phyloP scores from a whole-genome alignment of 306 rosid genomes.

The Dalbergia oliveri region DNA sequence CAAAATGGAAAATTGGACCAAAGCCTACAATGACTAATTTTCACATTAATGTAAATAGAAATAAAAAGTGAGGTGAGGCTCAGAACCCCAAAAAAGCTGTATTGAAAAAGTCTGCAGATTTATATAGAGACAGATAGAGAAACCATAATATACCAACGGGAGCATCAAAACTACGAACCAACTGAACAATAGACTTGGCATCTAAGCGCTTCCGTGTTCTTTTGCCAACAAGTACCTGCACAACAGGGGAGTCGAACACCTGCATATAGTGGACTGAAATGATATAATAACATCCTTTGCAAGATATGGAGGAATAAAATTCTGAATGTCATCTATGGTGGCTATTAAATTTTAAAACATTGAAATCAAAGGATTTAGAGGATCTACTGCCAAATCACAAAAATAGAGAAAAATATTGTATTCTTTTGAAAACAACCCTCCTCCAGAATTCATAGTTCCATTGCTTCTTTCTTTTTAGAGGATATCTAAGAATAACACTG shows the following conservation, averaged over 20 bases:
- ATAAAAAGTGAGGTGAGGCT: slow-evolving; percentile 4
- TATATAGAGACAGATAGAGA: slow-evolving; percentile 14
- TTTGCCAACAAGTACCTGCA: slow-evolving; percentile 73
- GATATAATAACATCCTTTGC: slow-evolving; percentile 15
- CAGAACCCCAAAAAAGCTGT: slow-evolving; percentile 3
- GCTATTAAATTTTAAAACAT: slow-evolving; percentile 1
- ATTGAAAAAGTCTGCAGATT: neutral
- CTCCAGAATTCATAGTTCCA: slow-evolving; percentile 6
- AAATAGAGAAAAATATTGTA: slow-evolving; percentile 12
- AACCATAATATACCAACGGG: slow-evolving; percentile 64
- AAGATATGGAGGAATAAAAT: slow-evolving; percentile 31
- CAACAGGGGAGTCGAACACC: slow-evolving; percentile 85
- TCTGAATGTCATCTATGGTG: slow-evolving; percentile 3
- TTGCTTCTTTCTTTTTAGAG: slow-evolving; percentile 14
- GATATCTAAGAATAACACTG: slow-evolving; percentile 21
- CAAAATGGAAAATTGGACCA: slow-evolving; percentile 2
- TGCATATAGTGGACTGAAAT: slow-evolving; percentile 43
- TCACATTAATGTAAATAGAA: slow-evolving; percentile 9
- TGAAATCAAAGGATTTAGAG: slow-evolving; percentile 26
- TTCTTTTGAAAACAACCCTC: slow-evolving; percentile 3
- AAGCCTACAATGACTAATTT: slow-evolving; percentile 28
- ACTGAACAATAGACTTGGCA: slow-evolving; percentile 80
- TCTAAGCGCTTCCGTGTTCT: slow-evolving; percentile 78
- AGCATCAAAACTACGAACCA: slow-evolving; percentile 77
- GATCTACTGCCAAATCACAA: slow-evolving; percentile 26